Conservation (phyloP, 805 yeast species). For the Teunomyces kruisii region DNA sequence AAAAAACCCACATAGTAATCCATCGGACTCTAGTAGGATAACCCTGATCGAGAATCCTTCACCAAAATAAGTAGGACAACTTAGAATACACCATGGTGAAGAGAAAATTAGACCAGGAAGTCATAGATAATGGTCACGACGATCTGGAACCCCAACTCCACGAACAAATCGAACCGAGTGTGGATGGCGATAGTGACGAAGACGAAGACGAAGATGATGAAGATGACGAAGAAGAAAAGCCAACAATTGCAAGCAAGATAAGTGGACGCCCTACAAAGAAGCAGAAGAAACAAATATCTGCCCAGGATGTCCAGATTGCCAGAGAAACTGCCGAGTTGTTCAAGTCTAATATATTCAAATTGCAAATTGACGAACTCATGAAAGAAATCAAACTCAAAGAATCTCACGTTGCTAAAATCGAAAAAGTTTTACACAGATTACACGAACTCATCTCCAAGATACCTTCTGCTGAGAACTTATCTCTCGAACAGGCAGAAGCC, state of each 20-base stretch:
- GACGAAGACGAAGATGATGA: constrained; percentile 24
- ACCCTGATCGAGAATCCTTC: constrained; percentile 1
- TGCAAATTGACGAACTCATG: constrained; percentile 89
- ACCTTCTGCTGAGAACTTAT: constrained; percentile 52
- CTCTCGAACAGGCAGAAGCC: constrained; percentile 59
- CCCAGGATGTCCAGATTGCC: constrained; percentile 87
- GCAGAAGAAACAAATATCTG: constrained; percentile 45
- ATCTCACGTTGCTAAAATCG: constrained; percentile 61
- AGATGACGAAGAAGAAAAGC: constrained; percentile 11
- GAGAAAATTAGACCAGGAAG: constrained; percentile 10
- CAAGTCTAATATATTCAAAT: constrained; percentile 91
- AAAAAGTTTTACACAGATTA: constrained; percentile 71
- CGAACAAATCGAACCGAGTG: constrained; percentile 5
- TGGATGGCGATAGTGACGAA: constrained; percentile 19
- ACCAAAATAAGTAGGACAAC: background rate
- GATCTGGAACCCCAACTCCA: background rate
- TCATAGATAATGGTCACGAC: background rate
- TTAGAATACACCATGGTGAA: constrained; percentile 8
- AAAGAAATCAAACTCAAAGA: constrained; percentile 78
- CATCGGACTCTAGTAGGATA: background rate
- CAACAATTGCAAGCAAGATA: background rate
- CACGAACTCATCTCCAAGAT: constrained; percentile 66
- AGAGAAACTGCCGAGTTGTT: constrained; percentile 92
- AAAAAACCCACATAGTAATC: constrained; percentile 3
- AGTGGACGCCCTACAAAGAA: constrained; percentile 30